A percentile compares a stretch with the other conserved stretches of the same genome.
Evolutionary conservation across 768 basidiomycete species (phyloP).

Genomic region (Favolaschia claudopus): DNA sequence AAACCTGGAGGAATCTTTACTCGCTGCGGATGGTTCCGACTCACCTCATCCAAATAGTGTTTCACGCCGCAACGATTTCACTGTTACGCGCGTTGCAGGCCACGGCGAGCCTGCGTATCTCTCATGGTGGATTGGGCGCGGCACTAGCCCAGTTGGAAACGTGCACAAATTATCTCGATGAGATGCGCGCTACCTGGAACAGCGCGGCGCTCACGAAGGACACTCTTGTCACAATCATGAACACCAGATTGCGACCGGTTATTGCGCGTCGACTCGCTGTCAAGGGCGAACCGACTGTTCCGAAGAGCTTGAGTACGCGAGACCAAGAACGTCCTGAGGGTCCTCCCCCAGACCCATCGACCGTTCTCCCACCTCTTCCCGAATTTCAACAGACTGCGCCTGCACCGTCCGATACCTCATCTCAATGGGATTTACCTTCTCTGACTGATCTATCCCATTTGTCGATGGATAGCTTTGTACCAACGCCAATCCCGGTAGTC

Average conservation of each 20-base stretch:
- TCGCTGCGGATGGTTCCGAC: conserved; percentile 45
- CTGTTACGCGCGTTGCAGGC: conserved; percentile 45
- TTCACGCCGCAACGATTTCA: conserved; percentile 49
- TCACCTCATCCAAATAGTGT: conserved; percentile 43
- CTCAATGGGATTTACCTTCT: no score
- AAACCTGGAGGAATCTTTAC: conserved; percentile 43
- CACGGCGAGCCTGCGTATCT: conserved; percentile 17
- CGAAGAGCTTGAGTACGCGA: no score
- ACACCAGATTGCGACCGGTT: conserved; percentile 6
- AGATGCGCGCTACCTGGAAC: conserved; percentile 13
- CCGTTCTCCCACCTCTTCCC: no score
- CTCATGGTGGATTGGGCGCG: conserved; percentile 18
- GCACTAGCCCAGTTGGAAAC: conserved; percentile 17
- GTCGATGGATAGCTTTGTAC: no score
- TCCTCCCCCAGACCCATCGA: no score
- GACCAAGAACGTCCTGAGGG: no score
- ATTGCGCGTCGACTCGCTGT: conserved; percentile 13
- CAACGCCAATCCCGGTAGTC: no score
- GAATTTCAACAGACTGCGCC: no score
- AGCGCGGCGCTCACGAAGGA: conserved; percentile 7
- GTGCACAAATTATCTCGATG: conserved; percentile 13
- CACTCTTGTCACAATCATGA: conserved; percentile 1
- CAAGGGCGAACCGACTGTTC: no score
- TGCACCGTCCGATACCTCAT: no score
- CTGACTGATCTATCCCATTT: no score